A percentile compares a stretch with the other conserved stretches of the same genome.
Conservation (phyloP, 148 eudicot genomes). For the Rhododendron ferrugineum region DNA sequence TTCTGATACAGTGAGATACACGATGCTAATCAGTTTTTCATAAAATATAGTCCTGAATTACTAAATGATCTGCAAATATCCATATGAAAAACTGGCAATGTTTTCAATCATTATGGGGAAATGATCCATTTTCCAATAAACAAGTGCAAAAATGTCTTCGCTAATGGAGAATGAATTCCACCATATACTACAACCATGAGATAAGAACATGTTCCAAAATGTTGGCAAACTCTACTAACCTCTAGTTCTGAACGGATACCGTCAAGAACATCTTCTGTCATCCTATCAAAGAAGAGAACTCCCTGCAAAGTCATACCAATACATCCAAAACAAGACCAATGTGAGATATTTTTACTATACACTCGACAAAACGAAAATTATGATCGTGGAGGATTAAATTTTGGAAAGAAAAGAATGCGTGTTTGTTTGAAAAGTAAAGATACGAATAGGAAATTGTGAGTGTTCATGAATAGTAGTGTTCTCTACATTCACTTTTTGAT, state of each 20-base stretch:
- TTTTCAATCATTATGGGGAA: neutral
- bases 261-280: slow-evolving; percentile 79
- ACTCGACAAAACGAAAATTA: neutral
- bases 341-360: slow-evolving; percentile 5
- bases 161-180: neutral
- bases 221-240: slow-evolving; percentile 32
- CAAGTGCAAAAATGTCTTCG: neutral
- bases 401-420: neutral
- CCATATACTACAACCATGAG: neutral
- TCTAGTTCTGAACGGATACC: slow-evolving; percentile 59
- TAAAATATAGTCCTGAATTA: neutral
- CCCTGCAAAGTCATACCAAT: slow-evolving; percentile 48
- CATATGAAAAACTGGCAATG: neutral
- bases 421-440: neutral
- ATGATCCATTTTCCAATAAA: neutral
- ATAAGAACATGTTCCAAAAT: neutral
- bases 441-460: neutral
- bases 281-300: slow-evolving; percentile 83
- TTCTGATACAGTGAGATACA: neutral
- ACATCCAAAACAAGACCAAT: neutral
- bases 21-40: neutral
- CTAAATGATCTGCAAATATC: neutral
- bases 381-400: neutral
- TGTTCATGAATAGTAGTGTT: neutral
- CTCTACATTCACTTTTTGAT: neutral